These are phyloP conservation scores for Paecilomyces niveus DNA, from an alignment of 2,329 filamentous ascomycete genomes.

Conservation along the genomic window DNA sequence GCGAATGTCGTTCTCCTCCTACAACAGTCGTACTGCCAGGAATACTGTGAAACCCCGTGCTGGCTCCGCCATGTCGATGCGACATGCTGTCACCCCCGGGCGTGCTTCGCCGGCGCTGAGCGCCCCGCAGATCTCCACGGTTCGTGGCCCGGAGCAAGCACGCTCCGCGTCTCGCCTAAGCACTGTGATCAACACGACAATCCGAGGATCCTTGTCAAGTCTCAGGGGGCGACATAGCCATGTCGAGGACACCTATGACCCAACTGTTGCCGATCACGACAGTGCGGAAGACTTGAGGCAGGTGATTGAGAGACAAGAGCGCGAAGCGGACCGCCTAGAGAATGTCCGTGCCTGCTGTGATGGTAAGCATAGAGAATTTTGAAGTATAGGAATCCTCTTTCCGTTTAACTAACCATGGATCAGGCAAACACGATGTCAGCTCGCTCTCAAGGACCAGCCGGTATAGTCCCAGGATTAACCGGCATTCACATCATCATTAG, in stretches of 20 bases:
- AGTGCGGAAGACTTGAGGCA: slow-evolving; percentile 76
- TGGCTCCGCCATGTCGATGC: slow-evolving; percentile 30
- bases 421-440: slow-evolving; percentile 66
- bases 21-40: slow-evolving; percentile 65
- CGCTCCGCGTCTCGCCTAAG: slow-evolving; percentile 42
- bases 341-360: slow-evolving; percentile 97
- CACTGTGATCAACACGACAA: slow-evolving; percentile 40
- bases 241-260: slow-evolving; percentile 29
- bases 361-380: slow-evolving; percentile 55
- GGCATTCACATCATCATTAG: slow-evolving; percentile 27
- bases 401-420: not conserved
- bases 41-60: slow-evolving; percentile 53
- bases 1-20: slow-evolving; percentile 64
- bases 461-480: slow-evolving; percentile 32
- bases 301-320: slow-evolving; percentile 61
- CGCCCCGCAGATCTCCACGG: slow-evolving; percentile 24
- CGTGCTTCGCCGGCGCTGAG: slow-evolving; percentile 29
- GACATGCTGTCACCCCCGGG: slow-evolving; percentile 28
- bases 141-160: slow-evolving; percentile 27
- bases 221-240: slow-evolving; percentile 36
- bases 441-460: slow-evolving; percentile 35
- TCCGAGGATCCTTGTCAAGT: slow-evolving; percentile 46
- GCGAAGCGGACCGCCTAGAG: slow-evolving; percentile 73
- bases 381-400: not conserved
- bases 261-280: slow-evolving; percentile 48